Percentiles rank a stretch among this genome's conserved stretches.
Conservation (phyloP, 2,329 filamentous ascomycete genomes). For the Pestalotiopsis sp. region DNA sequence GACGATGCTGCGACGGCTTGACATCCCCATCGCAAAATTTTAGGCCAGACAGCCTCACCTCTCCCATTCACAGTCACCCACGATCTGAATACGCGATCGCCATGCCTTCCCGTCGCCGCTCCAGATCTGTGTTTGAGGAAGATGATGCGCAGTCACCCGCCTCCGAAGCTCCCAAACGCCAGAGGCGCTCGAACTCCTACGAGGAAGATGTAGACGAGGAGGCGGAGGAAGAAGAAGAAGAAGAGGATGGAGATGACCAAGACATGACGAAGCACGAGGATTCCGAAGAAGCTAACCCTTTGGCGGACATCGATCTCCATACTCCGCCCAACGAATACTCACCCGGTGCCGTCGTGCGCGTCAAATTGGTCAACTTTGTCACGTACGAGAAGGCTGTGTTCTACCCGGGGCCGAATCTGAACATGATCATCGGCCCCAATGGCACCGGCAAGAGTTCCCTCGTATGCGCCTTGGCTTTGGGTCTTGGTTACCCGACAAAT, state of each 20-base stretch:
- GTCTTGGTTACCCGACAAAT: constrained; percentile 80
- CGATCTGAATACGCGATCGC: not conserved
- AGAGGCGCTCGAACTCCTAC: constrained; percentile 29
- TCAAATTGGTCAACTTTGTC: constrained; percentile 86
- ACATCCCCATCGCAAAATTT: not conserved
- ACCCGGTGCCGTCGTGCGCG: constrained; percentile 85
- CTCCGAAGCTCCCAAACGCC: constrained; percentile 24
- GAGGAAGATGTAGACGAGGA: constrained; percentile 27
- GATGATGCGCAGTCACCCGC: constrained; percentile 33
- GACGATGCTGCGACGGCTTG: not conserved
- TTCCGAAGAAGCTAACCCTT: not conserved
- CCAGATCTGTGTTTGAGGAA: constrained; percentile 41
- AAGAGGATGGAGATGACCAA: constrained; percentile 14
- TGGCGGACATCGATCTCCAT: not conserved
- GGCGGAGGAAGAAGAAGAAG: not conserved
- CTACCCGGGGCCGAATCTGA: constrained; percentile 85
- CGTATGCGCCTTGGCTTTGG: constrained; percentile 94
- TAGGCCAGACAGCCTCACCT: not conserved
- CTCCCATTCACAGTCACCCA: not conserved
- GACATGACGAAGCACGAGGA: constrained; percentile 2
- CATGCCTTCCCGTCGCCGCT: constrained; percentile 42
- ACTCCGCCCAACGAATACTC: constrained; percentile 44
- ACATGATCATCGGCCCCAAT: constrained; percentile 99
- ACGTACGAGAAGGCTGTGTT: constrained; percentile 95
- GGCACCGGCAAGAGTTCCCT: constrained; percentile 97